Evolutionary conservation across 306 rosid species (phyloP).

Genomic region (Vachellia pachyceras): DNA sequence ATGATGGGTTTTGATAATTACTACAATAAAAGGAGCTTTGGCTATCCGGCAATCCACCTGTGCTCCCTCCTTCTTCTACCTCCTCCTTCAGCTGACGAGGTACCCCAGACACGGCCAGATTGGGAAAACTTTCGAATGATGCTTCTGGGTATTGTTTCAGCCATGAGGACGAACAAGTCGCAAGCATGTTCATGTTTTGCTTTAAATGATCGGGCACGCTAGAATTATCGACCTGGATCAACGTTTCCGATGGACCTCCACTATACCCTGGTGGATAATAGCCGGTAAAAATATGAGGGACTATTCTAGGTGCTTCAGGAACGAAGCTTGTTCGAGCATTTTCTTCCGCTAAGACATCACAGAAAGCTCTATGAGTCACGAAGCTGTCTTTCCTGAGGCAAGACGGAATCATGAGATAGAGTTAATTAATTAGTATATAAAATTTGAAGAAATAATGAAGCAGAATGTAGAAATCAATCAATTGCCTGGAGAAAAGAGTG

Average conservation of each 20-base stretch:
- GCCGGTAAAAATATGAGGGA: constrained; percentile 53
- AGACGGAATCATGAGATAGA: background rate
- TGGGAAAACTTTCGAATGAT: constrained; percentile 21
- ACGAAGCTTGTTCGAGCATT: constrained; percentile 48
- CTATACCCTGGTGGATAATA: constrained; percentile 50
- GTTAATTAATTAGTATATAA: background rate
- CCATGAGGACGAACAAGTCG: constrained; percentile 50
- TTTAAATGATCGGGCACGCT: constrained; percentile 34
- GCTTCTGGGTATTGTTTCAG: constrained; percentile 47
- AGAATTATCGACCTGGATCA: constrained; percentile 31
- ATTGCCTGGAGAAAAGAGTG: constrained; percentile 76
- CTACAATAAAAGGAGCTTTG: constrained; percentile 41
- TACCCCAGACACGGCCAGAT: constrained; percentile 21
- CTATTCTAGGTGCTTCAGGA: constrained; percentile 33
- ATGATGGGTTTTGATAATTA: background rate
- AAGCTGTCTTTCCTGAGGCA: constrained; percentile 86
- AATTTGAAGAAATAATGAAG: too few relatives aligned
- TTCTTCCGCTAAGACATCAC: constrained; percentile 81
- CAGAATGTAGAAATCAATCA: background rate
- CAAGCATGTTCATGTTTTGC: constrained; percentile 55
- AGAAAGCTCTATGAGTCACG: constrained; percentile 86
- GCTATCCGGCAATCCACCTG: constrained; percentile 50
- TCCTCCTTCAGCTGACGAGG: constrained; percentile 45
- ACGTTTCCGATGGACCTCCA: constrained; percentile 37
- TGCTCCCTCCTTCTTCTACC: constrained; percentile 64